Percentiles rank a stretch among this genome's conserved stretches.
phyloP scores from a whole-genome alignment of 2,329 filamentous ascomycete species.

The Venturiaceae sp. region DNA sequence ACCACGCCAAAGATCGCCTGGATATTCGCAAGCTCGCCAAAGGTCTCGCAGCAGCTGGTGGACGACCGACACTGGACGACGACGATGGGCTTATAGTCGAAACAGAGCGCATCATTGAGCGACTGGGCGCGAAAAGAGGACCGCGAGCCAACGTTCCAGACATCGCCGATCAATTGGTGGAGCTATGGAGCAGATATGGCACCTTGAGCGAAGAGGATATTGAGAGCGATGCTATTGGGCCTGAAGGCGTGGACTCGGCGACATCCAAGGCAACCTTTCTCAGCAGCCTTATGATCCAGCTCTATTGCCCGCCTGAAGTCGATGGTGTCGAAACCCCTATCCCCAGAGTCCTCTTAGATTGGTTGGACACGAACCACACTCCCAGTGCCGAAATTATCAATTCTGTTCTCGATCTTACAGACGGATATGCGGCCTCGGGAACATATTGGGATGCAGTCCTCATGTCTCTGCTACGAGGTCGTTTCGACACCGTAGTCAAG shows the following conservation, averaged over 20 bases:
- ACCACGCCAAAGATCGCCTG: slow-evolving; percentile 54
- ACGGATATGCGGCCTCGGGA: slow-evolving; percentile 65
- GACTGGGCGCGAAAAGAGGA: slow-evolving; percentile 23
- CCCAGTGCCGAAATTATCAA: slow-evolving; percentile 59
- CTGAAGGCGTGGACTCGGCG: not conserved
- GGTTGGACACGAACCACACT: slow-evolving; percentile 69
- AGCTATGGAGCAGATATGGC: slow-evolving; percentile 17
- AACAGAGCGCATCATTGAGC: slow-evolving; percentile 59
- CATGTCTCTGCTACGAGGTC: slow-evolving; percentile 63
- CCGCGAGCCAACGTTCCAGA: slow-evolving; percentile 17
- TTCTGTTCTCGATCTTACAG: slow-evolving; percentile 52
- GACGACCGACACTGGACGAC: slow-evolving; percentile 55
- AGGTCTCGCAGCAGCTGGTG: slow-evolving; percentile 50
- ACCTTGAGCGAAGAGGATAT: slow-evolving; percentile 15
- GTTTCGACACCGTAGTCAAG: slow-evolving; percentile 55
- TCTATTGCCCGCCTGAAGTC: slow-evolving; percentile 41
- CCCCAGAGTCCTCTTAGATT: slow-evolving; percentile 71
- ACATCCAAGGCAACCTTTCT: slow-evolving; percentile 68
- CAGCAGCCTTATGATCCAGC: slow-evolving; percentile 65
- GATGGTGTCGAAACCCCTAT: slow-evolving; percentile 36
- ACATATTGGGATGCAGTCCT: slow-evolving; percentile 84
- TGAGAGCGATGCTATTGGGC: slow-evolving; percentile 11
- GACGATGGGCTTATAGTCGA: slow-evolving; percentile 60
- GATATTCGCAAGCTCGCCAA: slow-evolving; percentile 50
- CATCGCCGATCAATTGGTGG: slow-evolving; percentile 15